Conservation (phyloP, 108 stramenopile species). For the Poteriospumella lacustris region DNA sequence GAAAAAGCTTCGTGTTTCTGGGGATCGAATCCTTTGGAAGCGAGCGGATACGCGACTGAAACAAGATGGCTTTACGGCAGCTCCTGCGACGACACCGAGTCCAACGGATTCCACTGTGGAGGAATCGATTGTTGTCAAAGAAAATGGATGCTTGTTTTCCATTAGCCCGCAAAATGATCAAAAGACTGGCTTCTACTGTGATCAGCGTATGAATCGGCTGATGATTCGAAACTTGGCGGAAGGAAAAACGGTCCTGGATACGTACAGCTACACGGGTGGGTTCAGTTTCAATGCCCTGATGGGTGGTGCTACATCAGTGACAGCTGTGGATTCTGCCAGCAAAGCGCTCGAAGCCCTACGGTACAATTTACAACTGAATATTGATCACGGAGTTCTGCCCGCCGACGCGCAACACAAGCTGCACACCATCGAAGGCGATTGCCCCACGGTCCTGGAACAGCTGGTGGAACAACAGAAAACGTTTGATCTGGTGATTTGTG, state of each 20-base stretch:
- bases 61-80: conserved; percentile 52
- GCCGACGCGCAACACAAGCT: neutral
- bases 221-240: conserved; percentile 56
- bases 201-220: conserved; percentile 83
- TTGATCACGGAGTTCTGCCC: conserved; percentile 44
- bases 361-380: conserved; percentile 70
- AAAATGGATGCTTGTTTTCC: neutral
- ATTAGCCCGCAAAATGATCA: conserved; percentile 54
- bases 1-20: neutral
- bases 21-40: conserved; percentile 40
- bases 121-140: neutral
- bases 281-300: conserved; percentile 70
- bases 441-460: conserved; percentile 69
- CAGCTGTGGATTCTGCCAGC: conserved; percentile 75
- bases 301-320: conserved; percentile 53
- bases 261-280: conserved; percentile 83
- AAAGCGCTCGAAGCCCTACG: conserved; percentile 68
- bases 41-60: conserved; percentile 41
- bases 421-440: conserved; percentile 57
- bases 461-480: conserved; percentile 38
- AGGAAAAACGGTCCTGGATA: conserved; percentile 69
- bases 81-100: neutral
- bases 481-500: conserved; percentile 77
- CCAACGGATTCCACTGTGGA: neutral
- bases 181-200: conserved; percentile 95